Evolutionary conservation across 2,329 filamentous ascomycete species (phyloP).

Genomic region (Aspergillus chevalieri): DNA sequence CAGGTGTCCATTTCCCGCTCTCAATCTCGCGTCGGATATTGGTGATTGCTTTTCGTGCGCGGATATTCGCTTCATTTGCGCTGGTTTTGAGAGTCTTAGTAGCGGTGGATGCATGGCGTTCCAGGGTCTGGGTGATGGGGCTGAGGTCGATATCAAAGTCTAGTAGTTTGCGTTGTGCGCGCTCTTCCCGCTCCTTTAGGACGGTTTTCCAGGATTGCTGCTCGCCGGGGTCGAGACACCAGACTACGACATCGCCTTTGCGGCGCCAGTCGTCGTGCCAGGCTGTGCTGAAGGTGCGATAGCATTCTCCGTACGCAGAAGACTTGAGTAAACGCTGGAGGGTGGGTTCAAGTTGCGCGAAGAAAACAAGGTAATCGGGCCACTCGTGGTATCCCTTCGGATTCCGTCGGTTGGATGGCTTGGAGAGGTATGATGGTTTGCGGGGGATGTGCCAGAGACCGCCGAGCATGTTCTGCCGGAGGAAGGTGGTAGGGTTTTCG

Average conservation of each 20-base stretch:
- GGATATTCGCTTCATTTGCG: no score
- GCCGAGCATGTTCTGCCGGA: constrained; percentile 48
- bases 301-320: constrained; percentile 52
- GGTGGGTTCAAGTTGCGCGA: constrained; percentile 50
- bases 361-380: constrained; percentile 49
- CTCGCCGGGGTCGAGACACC: constrained; percentile 42
- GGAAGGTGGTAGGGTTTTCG: constrained; percentile 54
- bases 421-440: constrained; percentile 25
- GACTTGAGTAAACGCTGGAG: constrained; percentile 39
- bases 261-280: constrained; percentile 59
- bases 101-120: not conserved
- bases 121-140: no score
- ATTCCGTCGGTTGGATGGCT: constrained; percentile 2
- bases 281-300: constrained; percentile 55
- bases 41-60: no score
- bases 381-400: constrained; percentile 28
- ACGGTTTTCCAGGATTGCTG: constrained; percentile 27
- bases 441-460: constrained; percentile 29
- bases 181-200: no score
- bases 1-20: no score
- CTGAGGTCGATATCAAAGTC: no score
- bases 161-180: no score
- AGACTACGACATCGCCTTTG: constrained; percentile 57
- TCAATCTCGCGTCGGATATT: no score
- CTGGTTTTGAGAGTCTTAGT: not conserved